Percentiles rank a stretch among this genome's conserved stretches.
These are phyloP conservation scores for Aspergillus aculeatus DNA, from an alignment of 2,329 filamentous ascomycete species.

Conservation along the genomic window DNA sequence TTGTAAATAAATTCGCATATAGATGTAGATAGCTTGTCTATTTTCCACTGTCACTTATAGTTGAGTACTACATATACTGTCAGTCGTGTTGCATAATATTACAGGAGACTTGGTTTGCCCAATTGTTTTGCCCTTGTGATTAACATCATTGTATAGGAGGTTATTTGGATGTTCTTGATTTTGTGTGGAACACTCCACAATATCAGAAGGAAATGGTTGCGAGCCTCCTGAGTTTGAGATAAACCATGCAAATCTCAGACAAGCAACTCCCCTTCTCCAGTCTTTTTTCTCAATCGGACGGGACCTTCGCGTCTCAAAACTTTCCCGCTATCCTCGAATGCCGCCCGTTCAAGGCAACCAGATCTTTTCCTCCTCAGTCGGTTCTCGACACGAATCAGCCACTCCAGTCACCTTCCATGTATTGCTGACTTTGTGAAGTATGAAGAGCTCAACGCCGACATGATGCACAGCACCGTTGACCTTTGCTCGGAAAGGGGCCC, in stretches of 20 bases:
- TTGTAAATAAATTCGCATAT: constrained; percentile 11
- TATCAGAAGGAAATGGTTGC: too few species aligned
- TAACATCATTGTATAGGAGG: too few species aligned
- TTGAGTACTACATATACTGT: not conserved
- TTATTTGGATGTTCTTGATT: too few species aligned
- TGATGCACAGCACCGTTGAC: constrained; percentile 36
- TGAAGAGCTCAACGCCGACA: constrained; percentile 37
- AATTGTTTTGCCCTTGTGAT: not conserved
- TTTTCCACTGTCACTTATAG: not conserved
- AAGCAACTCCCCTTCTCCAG: too few species aligned
- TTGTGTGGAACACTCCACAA: too few species aligned
- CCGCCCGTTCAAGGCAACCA: constrained; percentile 8
- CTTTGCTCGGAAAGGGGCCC: constrained; percentile 37
- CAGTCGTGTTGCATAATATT: not conserved
- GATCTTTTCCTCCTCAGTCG: constrained; percentile 30
- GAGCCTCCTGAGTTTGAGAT: too few species aligned
- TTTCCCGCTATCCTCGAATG: not conserved
- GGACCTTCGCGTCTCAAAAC: not conserved
- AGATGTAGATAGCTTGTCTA: constrained; percentile 15
- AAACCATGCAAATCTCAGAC: too few species aligned
- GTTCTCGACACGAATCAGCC: constrained; percentile 35
- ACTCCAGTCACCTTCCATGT: constrained; percentile 38
- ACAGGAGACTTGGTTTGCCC: not conserved
- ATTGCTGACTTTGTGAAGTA: constrained; percentile 34
- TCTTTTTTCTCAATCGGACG: too few species aligned